These are phyloP conservation scores for Trichocomaceae sp. DNA, from an alignment of 2,329 filamentous ascomycete genomes.

Conservation along the genomic window DNA sequence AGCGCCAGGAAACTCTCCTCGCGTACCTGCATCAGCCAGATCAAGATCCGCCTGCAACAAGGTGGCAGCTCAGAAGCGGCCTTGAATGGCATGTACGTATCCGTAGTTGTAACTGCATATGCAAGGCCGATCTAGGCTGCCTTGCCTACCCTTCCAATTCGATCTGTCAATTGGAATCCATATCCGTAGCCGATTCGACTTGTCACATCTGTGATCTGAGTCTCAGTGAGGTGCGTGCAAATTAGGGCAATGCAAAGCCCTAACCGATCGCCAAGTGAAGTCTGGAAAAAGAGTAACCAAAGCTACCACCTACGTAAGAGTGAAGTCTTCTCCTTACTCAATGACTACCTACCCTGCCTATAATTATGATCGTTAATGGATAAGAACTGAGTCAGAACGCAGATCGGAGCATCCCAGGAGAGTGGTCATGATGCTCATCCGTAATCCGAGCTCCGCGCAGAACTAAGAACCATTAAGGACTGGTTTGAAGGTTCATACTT, in stretches of 20 bases:
- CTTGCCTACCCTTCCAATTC: not conserved
- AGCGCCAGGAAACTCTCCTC: not conserved
- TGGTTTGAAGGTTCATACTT: not conserved
- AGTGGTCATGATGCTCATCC: not conserved
- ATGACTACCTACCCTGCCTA: not conserved
- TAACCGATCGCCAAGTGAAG: not conserved
- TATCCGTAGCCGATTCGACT: not conserved
- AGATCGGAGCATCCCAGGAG: not conserved
- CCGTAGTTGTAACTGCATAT: not conserved
- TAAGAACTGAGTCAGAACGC: not conserved
- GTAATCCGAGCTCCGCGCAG: not conserved
- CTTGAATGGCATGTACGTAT: no score
- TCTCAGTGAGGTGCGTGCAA: not conserved
- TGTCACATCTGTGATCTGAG: not conserved
- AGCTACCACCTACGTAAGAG: not conserved
- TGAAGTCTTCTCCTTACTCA: not conserved
- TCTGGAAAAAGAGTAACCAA: not conserved
- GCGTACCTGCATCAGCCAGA: conserved; percentile 5
- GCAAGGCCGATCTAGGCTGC: not conserved
- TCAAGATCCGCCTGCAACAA: not conserved
- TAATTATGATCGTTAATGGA: no score
- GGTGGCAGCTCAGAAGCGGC: no score
- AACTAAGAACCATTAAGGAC: not conserved
- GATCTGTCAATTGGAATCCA: not conserved
- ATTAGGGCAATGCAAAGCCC: not conserved